Evolutionary conservation across 768 basidiomycete genomes (phyloP), one percentile per base, ranked within the genome.

Genomic region (Hysterangium stoloniferum): DNA sequence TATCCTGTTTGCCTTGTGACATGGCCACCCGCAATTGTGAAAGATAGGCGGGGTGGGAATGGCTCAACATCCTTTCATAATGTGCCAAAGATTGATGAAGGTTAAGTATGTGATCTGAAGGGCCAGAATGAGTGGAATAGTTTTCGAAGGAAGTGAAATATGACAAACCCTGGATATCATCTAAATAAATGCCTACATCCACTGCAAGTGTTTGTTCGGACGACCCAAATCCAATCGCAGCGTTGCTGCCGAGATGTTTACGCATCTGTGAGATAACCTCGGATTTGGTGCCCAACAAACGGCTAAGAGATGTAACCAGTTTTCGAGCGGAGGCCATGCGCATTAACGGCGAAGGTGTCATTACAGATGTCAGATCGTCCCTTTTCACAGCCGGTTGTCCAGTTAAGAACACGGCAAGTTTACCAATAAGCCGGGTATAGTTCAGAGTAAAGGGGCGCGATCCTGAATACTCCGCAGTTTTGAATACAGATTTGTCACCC

Each of bases 1-100:
- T 77, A 4, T 76, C 77, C 6, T 73, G 70, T 62, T 83, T 82
- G 1, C 80, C 75, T 29, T 71, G 69, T 5, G 76, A 73, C 31
- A 80, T 76, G 13, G 75, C 74, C 1, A 83, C 67, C 6, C 82
- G 76, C 4, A 97, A 75, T 48, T 91, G 82, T 11, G 83, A 78
- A 5, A 94, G 69, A 63, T 94, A 94, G 1, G 82, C 82, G 0
- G 90, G 90, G 58, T 94, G 89, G 15, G 86, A 86, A 57, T 94
- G 84, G 55, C 84, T 82, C 43, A 97, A 72, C 68, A 92, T 84
- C 27, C 84, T 84, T 61, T 97, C 92, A 66, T 88, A 90, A 65
- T 95, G 86, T 9, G 69, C 74, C 51, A 97, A 74, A 1, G 87
- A 78, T 58, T 89, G 84, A 59, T 94, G 89, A 50, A 97, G 69